Percentiles rank a stretch among this genome's conserved stretches.
These are phyloP conservation scores for Tuber aestivum DNA, from an alignment of 495 filamentous ascomycete species.

Conservation along the genomic window DNA sequence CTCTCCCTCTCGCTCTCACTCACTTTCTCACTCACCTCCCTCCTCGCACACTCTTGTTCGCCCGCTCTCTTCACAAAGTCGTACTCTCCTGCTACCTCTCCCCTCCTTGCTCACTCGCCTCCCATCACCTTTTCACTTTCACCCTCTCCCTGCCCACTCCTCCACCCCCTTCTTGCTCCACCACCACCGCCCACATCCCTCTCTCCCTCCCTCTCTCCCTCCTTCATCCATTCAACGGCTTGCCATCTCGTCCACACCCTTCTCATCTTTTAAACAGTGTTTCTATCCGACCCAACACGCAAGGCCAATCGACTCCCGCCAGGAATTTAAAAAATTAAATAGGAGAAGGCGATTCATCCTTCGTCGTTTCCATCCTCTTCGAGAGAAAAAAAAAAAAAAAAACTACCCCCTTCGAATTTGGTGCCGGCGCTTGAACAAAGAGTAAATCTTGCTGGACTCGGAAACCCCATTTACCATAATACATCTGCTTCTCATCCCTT, in stretches of 20 bases:
- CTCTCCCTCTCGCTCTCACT: background rate
- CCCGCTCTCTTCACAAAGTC: background rate
- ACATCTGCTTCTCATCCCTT: conserved; percentile 14
- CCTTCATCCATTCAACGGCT: conserved; percentile 19
- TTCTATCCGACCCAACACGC: conserved; percentile 23
- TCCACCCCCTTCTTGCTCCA: conserved; percentile 24
- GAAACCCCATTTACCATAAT: conserved; percentile 2
- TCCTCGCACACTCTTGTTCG: conserved; percentile 26
- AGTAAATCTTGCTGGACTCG: conserved; percentile 25
- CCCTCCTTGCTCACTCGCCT: conserved; percentile 34
- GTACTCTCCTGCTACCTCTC: conserved; percentile 14
- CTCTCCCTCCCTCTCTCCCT: conserved; percentile 29
- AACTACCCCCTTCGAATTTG: conserved; percentile 14
- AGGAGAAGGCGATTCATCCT: conserved; percentile 21
- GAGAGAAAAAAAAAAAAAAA: too few species aligned
- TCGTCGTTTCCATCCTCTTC: conserved; percentile 18
- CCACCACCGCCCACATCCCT: conserved; percentile 18
- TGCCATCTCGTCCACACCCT: conserved; percentile 15
- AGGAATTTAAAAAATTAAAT: conserved; percentile 8
- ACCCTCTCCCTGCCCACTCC: conserved; percentile 28
- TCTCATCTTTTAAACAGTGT: conserved; percentile 22
- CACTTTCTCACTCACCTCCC: conserved; percentile 26
- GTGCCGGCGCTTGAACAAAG: conserved; percentile 36
- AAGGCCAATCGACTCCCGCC: conserved; percentile 22
- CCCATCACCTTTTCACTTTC: conserved; percentile 24